Evolutionary conservation across 306 rosid genomes (phyloP).

Genomic region (Cucurbita maxima): DNA sequence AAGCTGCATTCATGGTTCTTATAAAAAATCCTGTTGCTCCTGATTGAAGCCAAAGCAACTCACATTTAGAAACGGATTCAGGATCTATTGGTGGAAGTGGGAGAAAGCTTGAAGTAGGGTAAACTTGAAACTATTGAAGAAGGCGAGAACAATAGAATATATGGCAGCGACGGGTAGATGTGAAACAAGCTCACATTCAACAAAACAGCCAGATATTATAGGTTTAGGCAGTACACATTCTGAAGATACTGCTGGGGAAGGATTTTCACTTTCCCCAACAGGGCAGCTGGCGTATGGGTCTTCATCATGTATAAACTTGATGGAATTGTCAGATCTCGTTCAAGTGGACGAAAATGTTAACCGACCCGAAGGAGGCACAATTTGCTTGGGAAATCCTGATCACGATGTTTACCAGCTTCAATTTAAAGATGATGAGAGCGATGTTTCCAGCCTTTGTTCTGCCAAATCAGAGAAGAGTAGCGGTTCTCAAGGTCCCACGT

Average conservation of each 20-base stretch:
- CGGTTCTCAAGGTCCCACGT: slow-evolving; percentile 3
- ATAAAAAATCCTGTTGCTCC: slow-evolving; percentile 10
- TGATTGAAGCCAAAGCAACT: slow-evolving; percentile 15
- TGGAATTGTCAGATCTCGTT: slow-evolving; percentile 20
- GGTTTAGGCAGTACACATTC: slow-evolving; percentile 5
- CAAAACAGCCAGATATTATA: slow-evolving; percentile 9
- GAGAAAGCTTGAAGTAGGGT: not conserved
- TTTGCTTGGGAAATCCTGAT: not conserved
- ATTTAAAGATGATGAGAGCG: slow-evolving; percentile 10
- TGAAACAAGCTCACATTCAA: slow-evolving; percentile 8
- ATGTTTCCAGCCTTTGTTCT: slow-evolving; percentile 15
- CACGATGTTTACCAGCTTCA: not conserved
- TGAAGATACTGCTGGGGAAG: slow-evolving; percentile 13
- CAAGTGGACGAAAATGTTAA: slow-evolving; percentile 6
- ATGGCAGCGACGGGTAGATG: not conserved
- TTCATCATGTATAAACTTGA: slow-evolving; percentile 15
- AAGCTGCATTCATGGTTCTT: slow-evolving; percentile 2
- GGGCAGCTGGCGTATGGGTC: slow-evolving; percentile 6
- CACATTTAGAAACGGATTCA: slow-evolving; percentile 13
- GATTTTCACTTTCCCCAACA: not conserved
- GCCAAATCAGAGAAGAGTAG: slow-evolving; percentile 17
- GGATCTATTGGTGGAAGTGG: slow-evolving; percentile 16
- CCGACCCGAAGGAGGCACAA: not conserved
- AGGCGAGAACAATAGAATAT: not conserved
- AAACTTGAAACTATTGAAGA: not conserved